Evolutionary conservation across 768 basidiomycete species (phyloP), one percentile per base, ranked within the genome.

Genomic region (Tremella mesenterica): DNA sequence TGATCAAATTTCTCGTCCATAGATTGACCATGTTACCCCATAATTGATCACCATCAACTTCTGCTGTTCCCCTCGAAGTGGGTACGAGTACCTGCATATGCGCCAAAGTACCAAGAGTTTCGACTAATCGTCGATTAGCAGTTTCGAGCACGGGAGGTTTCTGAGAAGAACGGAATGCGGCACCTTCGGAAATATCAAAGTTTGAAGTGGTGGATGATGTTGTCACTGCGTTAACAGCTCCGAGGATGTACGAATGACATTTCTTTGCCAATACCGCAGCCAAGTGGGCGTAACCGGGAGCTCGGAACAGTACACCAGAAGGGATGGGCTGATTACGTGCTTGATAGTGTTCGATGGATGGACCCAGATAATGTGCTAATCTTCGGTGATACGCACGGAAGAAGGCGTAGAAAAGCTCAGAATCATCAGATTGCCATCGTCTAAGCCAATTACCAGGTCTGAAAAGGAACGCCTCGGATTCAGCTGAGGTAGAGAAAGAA

Each of bases 361-460:
- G 64, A 10, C 67, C 60, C 20, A 72, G 64, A 54, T 67, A 72
- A n/a, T 30, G 33, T 10, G 75, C 73, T 9, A 77, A 67, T 44
- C 75, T 74, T n/a, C 72, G 67, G 53, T 77, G 75, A 50, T 77
- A 77, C 0, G 76, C 74, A 46, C 76, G 71, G 57, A 75, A 76
- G 66, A 77, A 77, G 1, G 76, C 70, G 30, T 75, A 75, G 52
- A 76, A 76, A 8, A 77, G 68, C 58, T 77, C 77, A 0, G 76
- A 76, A 52, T 77, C 77, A 52, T 76, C 75, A 3, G 76, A 76
- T 36, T 75, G 75, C 76, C 76, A 77, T 23, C 77, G 67, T 16
- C 76, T 69, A 4, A 77, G 67, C 76, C 75, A 75, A 54, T 73
- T 73, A 8, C 69, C 70, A 16, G 64, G 64, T 36, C 62, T 64